Evolutionary conservation across 208 protist species (phyloP).

Genomic region (Trypanosoma scelopori): DNA sequence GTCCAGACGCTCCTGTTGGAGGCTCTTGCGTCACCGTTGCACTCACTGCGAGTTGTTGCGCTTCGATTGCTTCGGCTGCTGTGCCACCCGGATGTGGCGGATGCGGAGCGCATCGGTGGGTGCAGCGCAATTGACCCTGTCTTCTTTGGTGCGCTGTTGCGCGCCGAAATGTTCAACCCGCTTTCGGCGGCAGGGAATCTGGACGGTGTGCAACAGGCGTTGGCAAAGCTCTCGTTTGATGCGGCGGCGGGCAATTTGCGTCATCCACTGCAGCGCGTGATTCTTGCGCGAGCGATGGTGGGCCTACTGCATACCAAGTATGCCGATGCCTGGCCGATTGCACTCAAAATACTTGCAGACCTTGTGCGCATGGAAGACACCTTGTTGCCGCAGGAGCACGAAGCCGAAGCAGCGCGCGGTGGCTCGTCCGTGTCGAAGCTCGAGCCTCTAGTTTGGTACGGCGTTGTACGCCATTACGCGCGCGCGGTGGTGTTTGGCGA

Average conservation of each 20-base stretch:
- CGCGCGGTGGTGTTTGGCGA: constrained; percentile 75
- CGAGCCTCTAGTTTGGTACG: constrained; percentile 68
- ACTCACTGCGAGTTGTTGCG: constrained; percentile 63
- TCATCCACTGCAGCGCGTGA: constrained; percentile 50
- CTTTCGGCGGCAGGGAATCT: constrained; percentile 65
- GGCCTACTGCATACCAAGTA: constrained; percentile 84
- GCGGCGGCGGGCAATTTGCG: constrained; percentile 50
- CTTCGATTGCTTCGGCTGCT: constrained; percentile 67
- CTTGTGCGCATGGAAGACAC: constrained; percentile 68
- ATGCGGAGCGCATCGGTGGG: constrained; percentile 26
- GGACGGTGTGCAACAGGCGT: constrained; percentile 61
- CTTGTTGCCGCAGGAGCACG: background rate
- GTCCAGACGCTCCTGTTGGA: constrained; percentile 69
- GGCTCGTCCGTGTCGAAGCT: constrained; percentile 6
- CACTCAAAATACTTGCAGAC: constrained; percentile 51
- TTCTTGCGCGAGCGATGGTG: constrained; percentile 75
- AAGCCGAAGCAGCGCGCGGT: background rate
- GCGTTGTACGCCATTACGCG: constrained; percentile 66
- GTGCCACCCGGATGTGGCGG: constrained; percentile 37
- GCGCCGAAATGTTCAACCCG: constrained; percentile 69
- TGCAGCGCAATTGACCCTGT: constrained; percentile 28
- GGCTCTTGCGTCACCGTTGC: constrained; percentile 57
- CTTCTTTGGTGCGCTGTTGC: constrained; percentile 44
- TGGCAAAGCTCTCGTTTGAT: constrained; percentile 62
- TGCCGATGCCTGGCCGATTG: constrained; percentile 67